Conservation (phyloP, 2,329 filamentous ascomycete genomes). For the Penicillium sp. region DNA sequence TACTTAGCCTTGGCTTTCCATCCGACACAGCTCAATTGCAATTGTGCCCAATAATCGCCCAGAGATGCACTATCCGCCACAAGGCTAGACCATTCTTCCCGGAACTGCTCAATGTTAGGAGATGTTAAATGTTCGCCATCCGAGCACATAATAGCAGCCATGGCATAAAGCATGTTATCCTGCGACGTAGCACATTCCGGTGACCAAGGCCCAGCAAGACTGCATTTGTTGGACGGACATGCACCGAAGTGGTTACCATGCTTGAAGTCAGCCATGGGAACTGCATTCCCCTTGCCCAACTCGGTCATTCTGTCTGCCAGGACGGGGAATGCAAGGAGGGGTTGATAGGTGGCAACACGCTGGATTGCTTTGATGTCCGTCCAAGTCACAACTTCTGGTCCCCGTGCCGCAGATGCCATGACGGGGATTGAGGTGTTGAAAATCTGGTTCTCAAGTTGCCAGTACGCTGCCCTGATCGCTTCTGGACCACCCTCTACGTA, state of each 20-base stretch:
- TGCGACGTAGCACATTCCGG: constrained; percentile 22
- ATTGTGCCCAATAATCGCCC: constrained; percentile 39
- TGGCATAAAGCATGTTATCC: constrained; percentile 29
- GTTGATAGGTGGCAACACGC: constrained; percentile 33
- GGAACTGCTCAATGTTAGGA: constrained; percentile 18
- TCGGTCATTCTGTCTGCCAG: constrained; percentile 26
- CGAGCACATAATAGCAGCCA: constrained; percentile 30
- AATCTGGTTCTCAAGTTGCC: constrained; percentile 22
- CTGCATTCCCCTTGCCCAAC: constrained; percentile 24
- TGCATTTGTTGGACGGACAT: constrained; percentile 29
- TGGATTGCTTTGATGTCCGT: constrained; percentile 31
- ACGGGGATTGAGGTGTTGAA: constrained; percentile 30
- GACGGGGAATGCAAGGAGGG: constrained; percentile 25
- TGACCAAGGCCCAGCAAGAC: constrained; percentile 30
- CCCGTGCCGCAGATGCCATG: constrained; percentile 24
- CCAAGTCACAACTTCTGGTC: constrained; percentile 37
- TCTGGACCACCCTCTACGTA: constrained; percentile 25
- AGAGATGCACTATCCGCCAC: constrained; percentile 24
- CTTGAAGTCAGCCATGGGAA: constrained; percentile 31
- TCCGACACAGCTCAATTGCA: constrained; percentile 36
- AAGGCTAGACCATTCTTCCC: constrained; percentile 20
- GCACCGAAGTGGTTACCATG: constrained; percentile 20
- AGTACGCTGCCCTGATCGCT: constrained; percentile 27
- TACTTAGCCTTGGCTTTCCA: constrained; percentile 36
- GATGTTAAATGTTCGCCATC: constrained; percentile 27